Evolutionary conservation across 208 protist species (phyloP).

Genomic region (Blechomonas ayalai): DNA sequence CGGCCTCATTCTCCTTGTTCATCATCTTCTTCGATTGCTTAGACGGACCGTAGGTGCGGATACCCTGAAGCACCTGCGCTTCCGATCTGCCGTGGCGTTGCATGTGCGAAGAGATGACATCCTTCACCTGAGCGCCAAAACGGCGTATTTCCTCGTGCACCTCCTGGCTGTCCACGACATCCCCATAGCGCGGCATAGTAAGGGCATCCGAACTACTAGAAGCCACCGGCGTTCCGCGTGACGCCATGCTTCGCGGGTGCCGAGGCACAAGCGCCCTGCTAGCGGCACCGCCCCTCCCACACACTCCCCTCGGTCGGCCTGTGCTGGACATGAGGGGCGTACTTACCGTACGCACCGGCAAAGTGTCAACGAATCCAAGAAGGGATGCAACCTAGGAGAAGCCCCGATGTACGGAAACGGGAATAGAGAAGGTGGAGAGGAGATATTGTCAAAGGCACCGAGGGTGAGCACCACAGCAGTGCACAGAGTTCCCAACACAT

Average conservation of each 20-base stretch:
- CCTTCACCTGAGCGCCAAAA: slow-evolving; percentile 31
- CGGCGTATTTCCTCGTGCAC: slow-evolving; percentile 75
- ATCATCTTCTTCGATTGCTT: slow-evolving; percentile 52
- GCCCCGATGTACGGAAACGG: too few species aligned
- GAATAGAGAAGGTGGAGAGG: too few species aligned
- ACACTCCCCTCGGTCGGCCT: background rate
- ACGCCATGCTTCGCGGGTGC: background rate
- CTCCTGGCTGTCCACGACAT: slow-evolving; percentile 44
- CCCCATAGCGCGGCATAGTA: slow-evolving; percentile 41
- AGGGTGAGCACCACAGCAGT: too few species aligned
- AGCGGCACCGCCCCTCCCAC: background rate
- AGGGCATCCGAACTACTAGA: too few species aligned
- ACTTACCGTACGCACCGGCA: too few species aligned
- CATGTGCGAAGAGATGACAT: slow-evolving; percentile 38
- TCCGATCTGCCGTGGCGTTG: slow-evolving; percentile 52
- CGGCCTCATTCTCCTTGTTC: slow-evolving; percentile 72
- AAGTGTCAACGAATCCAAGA: too few species aligned
- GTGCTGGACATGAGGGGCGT: too few species aligned
- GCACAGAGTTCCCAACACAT: too few species aligned
- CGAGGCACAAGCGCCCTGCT: background rate
- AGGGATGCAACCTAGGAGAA: too few species aligned
- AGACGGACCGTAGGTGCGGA: slow-evolving; percentile 71
- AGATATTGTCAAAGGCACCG: too few species aligned
- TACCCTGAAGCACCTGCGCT: slow-evolving; percentile 51
- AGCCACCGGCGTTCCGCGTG: background rate